These are phyloP conservation scores for Epichloe gansuensis DNA, from an alignment of 2,329 filamentous ascomycete genomes.

Conservation along the genomic window DNA sequence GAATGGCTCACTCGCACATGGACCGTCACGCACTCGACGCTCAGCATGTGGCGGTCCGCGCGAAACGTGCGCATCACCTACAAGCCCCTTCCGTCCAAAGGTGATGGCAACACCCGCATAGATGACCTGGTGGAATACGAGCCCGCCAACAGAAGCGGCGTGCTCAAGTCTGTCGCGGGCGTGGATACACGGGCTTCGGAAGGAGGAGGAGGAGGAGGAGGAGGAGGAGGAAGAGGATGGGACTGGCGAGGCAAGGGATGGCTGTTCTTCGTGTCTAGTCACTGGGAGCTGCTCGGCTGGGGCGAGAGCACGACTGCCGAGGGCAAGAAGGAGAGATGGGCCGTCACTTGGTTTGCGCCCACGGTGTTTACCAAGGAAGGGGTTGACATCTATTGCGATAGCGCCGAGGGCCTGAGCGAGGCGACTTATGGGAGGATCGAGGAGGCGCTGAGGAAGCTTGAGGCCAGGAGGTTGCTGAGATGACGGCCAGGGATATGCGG, in stretches of 20 bases:
- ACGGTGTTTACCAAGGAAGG: slow-evolving; percentile 77
- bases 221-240: slow-evolving; percentile 31
- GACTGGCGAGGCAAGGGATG: slow-evolving; percentile 69
- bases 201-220: slow-evolving; percentile 10
- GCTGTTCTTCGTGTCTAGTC: slow-evolving; percentile 57
- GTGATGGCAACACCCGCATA: slow-evolving; percentile 34
- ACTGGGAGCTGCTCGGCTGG: slow-evolving; percentile 76
- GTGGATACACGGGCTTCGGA: slow-evolving; percentile 39
- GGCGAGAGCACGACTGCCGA: slow-evolving; percentile 39
- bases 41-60: slow-evolving; percentile 68
- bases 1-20: slow-evolving; percentile 55
- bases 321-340: slow-evolving; percentile 47
- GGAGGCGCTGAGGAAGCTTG: slow-evolving; percentile 31
- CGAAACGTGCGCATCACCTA: slow-evolving; percentile 76
- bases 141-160: slow-evolving; percentile 30
- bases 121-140: slow-evolving; percentile 67
- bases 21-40: slow-evolving; percentile 63
- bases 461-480: slow-evolving; percentile 41
- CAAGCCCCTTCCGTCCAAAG: slow-evolving; percentile 33
- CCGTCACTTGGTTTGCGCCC: slow-evolving; percentile 73
- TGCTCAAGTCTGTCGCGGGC: slow-evolving; percentile 51
- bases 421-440: slow-evolving; percentile 45
- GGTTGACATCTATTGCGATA: slow-evolving; percentile 63
- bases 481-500: slow-evolving; percentile 36
- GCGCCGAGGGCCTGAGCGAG: slow-evolving; percentile 45